phyloP scores from a whole-genome alignment of 345 rosid genomes.

The Populus simonii region DNA sequence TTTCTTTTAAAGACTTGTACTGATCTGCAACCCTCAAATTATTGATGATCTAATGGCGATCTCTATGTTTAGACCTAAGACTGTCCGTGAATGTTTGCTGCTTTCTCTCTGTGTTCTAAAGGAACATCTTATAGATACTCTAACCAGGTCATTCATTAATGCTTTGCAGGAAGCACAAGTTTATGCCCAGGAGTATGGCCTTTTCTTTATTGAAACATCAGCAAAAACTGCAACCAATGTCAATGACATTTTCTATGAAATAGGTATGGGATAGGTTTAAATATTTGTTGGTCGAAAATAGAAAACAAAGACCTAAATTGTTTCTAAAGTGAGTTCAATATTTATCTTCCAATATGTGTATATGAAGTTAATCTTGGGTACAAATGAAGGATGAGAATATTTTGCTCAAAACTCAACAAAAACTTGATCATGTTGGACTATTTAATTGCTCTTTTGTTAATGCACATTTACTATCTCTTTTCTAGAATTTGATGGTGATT shows the following conservation, averaged over 20 bases:
- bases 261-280: constrained; percentile 41
- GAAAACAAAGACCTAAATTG: not conserved
- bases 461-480: not conserved
- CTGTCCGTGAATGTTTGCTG: not conserved
- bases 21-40: not conserved
- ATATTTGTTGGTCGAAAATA: not conserved
- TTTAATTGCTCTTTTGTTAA: too few species aligned
- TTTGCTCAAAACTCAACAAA: not conserved
- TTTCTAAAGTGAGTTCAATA: not conserved
- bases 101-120: not conserved
- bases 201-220: constrained; percentile 84
- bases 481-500: not conserved
- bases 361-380: not conserved
- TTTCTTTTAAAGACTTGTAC: not conserved
- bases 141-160: not conserved
- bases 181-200: constrained; percentile 73
- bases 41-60: not conserved
- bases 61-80: not conserved
- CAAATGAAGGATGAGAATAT: not conserved
- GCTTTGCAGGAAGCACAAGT: constrained; percentile 62
- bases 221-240: constrained; percentile 75
- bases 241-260: constrained; percentile 74
- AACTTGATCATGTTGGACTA: too few species aligned
- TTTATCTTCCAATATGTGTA: not conserved
- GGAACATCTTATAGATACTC: not conserved